Percentiles rank a stretch among this genome's conserved stretches.
phyloP scores from a whole-genome alignment of 208 protist species.

The Balamuthia mandrillaris region DNA sequence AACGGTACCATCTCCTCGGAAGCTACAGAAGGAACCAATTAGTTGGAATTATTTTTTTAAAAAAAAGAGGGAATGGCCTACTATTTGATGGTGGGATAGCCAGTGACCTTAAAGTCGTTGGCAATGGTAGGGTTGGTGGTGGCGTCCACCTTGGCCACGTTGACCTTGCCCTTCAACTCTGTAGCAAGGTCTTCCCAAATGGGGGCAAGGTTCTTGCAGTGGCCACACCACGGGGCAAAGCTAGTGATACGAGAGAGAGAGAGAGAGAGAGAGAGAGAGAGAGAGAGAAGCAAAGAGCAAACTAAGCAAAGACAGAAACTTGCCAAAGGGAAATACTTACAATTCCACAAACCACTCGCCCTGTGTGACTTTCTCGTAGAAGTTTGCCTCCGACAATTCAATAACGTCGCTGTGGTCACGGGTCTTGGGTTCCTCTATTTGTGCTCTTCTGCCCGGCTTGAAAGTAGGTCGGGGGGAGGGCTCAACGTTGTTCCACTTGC shows the following conservation, averaged over 20 bases:
- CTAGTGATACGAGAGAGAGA: background rate
- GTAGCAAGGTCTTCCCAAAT: background rate
- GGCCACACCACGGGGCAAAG: background rate
- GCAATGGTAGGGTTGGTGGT: background rate
- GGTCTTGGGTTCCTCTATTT: no score
- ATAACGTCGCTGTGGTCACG: background rate
- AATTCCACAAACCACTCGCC: background rate
- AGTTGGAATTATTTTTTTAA: no score
- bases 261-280: no score
- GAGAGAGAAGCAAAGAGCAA: background rate
- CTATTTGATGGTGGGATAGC: background rate
- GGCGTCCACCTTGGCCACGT: conserved; percentile 21
- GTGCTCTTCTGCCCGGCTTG: no score
- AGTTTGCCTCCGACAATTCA: background rate
- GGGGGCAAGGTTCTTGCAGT: conserved; percentile 33
- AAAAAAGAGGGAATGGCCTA: background rate
- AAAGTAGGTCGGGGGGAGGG: no score
- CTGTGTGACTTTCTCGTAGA: background rate
- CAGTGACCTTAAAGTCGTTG: background rate
- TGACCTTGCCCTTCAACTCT: conserved; percentile 17
- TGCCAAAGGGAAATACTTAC: background rate
- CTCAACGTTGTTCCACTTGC: no score
- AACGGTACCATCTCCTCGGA: background rate
- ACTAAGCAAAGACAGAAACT: background rate
- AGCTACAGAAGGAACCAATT: background rate